A percentile compares a stretch with the other conserved stretches of the same genome.
Conservation (phyloP, 1,284 basidiomycete genomes). For the Ceratobasidium sp. region DNA sequence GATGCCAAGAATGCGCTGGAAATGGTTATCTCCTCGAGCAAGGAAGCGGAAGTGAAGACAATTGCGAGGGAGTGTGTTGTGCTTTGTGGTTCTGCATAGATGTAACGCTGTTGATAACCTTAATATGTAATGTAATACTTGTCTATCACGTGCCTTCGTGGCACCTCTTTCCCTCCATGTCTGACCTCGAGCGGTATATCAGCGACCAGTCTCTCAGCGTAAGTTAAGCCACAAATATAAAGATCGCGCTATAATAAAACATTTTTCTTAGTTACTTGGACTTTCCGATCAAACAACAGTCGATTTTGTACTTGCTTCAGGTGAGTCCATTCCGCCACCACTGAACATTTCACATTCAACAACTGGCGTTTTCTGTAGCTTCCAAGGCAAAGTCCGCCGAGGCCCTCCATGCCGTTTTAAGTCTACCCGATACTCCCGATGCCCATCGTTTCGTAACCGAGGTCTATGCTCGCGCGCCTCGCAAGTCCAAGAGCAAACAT, state of each 20-base stretch:
- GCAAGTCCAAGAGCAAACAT: conserved; percentile 77
- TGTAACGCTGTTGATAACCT: conserved; percentile 1
- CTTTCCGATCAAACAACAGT: conserved; percentile 85
- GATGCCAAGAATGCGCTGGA: conserved; percentile 69
- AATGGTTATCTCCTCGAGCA: conserved; percentile 48
- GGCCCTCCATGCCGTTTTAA: conserved; percentile 76
- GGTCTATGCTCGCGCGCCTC: conserved; percentile 82
- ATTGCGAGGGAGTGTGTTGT: conserved; percentile 28
- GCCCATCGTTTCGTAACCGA: conserved; percentile 84
- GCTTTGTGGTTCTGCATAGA: conserved; percentile 19
- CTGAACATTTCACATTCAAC: not conserved
- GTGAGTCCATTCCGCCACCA: conserved; percentile 59
- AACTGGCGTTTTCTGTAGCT: conserved; percentile 63
- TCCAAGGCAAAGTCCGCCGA: conserved; percentile 85
- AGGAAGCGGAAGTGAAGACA: conserved; percentile 21
- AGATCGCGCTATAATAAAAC: not conserved
- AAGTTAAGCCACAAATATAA: conserved; percentile 54
- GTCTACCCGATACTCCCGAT: conserved; percentile 83
- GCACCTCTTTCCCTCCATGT: conserved; percentile 33
- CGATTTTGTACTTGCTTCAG: conserved; percentile 87
- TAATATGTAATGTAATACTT: not conserved
- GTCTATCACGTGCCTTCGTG: not conserved
- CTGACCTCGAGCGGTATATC: conserved; percentile 80
- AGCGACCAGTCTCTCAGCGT: conserved; percentile 88
- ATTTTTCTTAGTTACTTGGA: conserved; percentile 75